These are phyloP conservation scores for Hypocrella siamensis DNA, from an alignment of 2,329 filamentous ascomycete genomes.

Conservation along the genomic window DNA sequence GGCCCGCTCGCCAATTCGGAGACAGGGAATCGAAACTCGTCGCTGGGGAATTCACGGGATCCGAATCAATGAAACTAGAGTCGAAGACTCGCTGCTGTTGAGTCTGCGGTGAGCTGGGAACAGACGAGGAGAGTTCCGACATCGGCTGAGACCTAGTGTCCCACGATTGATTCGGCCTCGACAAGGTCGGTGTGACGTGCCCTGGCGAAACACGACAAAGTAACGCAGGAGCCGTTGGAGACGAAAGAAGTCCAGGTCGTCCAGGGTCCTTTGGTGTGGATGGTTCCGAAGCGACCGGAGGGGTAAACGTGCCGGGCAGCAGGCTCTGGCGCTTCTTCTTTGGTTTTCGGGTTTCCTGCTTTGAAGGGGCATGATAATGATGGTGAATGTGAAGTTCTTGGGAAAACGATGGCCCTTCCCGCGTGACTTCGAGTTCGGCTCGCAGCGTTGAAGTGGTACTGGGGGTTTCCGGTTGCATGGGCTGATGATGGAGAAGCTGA, in stretches of 20 bases:
- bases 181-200: constrained; percentile 34
- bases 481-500: constrained; percentile 66
- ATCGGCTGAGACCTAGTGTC: constrained; percentile 24
- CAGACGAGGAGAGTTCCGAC: constrained; percentile 58
- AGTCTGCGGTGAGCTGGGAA: constrained; percentile 69
- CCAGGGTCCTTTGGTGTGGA: constrained; percentile 22
- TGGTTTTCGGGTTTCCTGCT: constrained; percentile 43
- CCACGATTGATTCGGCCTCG: constrained; percentile 38
- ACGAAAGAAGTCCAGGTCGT: constrained; percentile 19
- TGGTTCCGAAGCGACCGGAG: constrained; percentile 21
- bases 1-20: constrained; percentile 33
- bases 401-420: constrained; percentile 23
- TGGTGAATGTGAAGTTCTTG: constrained; percentile 87
- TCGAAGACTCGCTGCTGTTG: constrained; percentile 66
- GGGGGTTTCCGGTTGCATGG: constrained; percentile 27
- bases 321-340: constrained; percentile 60
- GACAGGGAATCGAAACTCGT: constrained; percentile 59
- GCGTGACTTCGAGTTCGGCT: constrained; percentile 50
- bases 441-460: constrained; percentile 40
- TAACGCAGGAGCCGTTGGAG: constrained; percentile 22
- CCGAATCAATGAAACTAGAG: constrained; percentile 39
- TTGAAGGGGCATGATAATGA: constrained; percentile 65
- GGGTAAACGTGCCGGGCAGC: constrained; percentile 45
- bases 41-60: constrained; percentile 66
- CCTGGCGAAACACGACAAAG: constrained; percentile 23